A percentile compares a stretch with the other conserved stretches of the same genome.
phyloP scores from a whole-genome alignment of 2,329 filamentous ascomycete genomes.

The Aureobasidium subglaciale region DNA sequence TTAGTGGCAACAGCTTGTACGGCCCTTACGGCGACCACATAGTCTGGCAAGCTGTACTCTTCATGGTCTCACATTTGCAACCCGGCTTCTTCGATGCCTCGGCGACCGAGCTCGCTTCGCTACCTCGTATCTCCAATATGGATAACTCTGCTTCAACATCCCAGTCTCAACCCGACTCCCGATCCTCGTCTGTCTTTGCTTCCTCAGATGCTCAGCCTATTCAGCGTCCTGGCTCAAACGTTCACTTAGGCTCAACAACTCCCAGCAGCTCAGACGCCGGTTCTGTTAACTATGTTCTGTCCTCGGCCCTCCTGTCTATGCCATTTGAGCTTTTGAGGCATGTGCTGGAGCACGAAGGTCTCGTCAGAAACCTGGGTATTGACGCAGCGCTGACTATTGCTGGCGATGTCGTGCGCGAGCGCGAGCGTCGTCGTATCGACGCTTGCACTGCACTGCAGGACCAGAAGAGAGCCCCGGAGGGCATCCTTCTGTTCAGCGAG shows the following conservation, averaged over 20 bases:
- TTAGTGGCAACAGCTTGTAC: constrained; percentile 29
- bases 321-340: constrained; percentile 61
- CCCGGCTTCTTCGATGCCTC: constrained; percentile 52
- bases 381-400: background rate
- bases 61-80: constrained; percentile 55
- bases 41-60: constrained; percentile 50
- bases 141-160: background rate
- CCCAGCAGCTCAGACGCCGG: constrained; percentile 37
- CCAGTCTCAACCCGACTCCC: background rate
- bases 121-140: constrained; percentile 38
- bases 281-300: constrained; percentile 46
- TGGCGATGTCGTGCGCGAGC: background rate
- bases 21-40: constrained; percentile 50
- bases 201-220: constrained; percentile 7
- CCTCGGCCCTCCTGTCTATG: constrained; percentile 61
- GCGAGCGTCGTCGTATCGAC: constrained; percentile 6
- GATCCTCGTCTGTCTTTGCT: constrained; percentile 3
- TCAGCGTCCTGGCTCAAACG: constrained; percentile 50
- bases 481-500: background rate
- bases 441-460: background rate
- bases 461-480: background rate
- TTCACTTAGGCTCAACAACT: constrained; percentile 62
- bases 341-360: constrained; percentile 54
- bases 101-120: constrained; percentile 40
- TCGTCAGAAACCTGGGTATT: constrained; percentile 39